phyloP scores from a whole-genome alignment of 306 rosid genomes.

The Ormosia emarginata region DNA sequence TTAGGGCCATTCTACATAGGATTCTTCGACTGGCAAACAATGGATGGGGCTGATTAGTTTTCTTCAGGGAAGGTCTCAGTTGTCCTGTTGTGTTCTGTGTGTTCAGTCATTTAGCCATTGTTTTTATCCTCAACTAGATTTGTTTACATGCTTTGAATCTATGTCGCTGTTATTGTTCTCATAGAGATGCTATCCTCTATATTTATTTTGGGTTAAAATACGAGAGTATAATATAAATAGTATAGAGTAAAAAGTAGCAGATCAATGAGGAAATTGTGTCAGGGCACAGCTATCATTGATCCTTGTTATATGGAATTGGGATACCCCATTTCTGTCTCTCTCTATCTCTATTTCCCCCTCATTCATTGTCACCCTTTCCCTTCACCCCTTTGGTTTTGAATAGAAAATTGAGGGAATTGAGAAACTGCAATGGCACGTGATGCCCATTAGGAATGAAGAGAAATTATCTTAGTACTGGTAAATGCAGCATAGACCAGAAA shows the following conservation, averaged over 20 bases:
- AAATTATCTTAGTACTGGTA: conserved; percentile 2
- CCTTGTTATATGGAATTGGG: conserved; percentile 19
- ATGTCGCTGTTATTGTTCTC: neutral
- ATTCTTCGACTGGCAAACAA: conserved; percentile 31
- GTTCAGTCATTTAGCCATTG: conserved; percentile 32
- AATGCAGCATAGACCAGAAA: conserved; percentile 25
- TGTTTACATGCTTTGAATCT: conserved; percentile 16
- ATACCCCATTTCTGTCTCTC: neutral
- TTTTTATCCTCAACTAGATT: conserved; percentile 27
- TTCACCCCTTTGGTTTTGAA: neutral
- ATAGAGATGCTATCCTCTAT: conserved; percentile 13
- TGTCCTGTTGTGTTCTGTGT: conserved; percentile 37
- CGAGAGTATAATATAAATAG: neutral
- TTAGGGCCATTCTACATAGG: conserved; percentile 36
- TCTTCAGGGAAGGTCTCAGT: conserved; percentile 23
- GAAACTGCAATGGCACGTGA: conserved; percentile 50
- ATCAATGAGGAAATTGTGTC: conserved; percentile 34
- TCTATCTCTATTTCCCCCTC: neutral
- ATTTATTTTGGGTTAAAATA: conserved; percentile 2
- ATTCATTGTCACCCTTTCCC: neutral
- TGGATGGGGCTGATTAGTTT: conserved; percentile 17
- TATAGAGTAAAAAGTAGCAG: conserved; percentile 13
- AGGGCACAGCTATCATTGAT: conserved; percentile 29
- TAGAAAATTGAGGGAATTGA: conserved; percentile 15
- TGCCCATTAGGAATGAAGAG: conserved; percentile 40